Conservation (phyloP, 805 yeast species). For the Yamadazyma nakazawae region DNA sequence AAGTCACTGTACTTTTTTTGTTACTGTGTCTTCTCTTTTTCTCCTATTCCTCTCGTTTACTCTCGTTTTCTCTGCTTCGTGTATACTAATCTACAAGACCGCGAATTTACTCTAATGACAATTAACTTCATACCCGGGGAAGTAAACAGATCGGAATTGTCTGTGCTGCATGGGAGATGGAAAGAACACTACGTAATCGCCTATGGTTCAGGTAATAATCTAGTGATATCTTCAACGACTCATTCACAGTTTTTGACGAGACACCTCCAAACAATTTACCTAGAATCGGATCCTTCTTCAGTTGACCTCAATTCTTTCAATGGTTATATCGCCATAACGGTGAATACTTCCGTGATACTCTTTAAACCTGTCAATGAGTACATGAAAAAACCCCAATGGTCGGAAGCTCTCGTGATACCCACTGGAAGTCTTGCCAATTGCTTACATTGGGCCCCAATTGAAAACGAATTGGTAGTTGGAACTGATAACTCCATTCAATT, state of each 20-base stretch:
- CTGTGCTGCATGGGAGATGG: conserved; percentile 65
- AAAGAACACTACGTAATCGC: conserved; percentile 58
- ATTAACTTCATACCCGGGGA: conserved; percentile 81
- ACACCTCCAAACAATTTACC: conserved; percentile 68
- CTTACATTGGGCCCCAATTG: conserved; percentile 51
- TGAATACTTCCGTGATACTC: conserved; percentile 41
- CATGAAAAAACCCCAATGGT: conserved; percentile 46
- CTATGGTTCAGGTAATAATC: conserved; percentile 86
- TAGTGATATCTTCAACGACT: conserved; percentile 45
- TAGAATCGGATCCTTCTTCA: conserved; percentile 61
- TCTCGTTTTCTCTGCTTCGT: too few relatives aligned
- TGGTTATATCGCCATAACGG: conserved; percentile 58
- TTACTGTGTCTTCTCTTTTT: background rate
- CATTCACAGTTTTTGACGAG: conserved; percentile 11
- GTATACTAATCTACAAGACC: too few relatives aligned
- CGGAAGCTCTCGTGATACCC: conserved; percentile 22
- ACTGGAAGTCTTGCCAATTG: conserved; percentile 29
- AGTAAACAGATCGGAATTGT: conserved; percentile 56
- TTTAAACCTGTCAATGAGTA: conserved; percentile 58
- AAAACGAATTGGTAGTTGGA: conserved; percentile 60
- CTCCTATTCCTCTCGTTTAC: background rate
- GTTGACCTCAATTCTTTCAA: conserved; percentile 59
- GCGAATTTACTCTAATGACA: conserved; percentile 40
- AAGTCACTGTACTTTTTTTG: background rate
- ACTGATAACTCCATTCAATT: conserved; percentile 48